Percentiles rank a stretch among this genome's conserved stretches.
These are phyloP conservation scores for Hypomyces rosellus DNA, from an alignment of 2,329 filamentous ascomycete species.

Conservation along the genomic window DNA sequence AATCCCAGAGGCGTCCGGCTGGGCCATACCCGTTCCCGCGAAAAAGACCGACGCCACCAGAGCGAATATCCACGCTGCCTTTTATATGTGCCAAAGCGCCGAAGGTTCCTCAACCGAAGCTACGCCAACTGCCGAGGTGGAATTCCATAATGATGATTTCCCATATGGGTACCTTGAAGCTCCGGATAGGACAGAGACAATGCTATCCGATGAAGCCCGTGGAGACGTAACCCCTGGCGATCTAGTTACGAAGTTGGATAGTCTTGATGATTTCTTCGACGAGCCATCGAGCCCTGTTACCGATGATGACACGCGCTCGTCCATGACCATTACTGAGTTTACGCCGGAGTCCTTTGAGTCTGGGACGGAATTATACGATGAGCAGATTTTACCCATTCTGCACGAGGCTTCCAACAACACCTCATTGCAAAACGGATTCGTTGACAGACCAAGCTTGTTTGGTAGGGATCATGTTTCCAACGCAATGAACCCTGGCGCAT, in stretches of 20 bases:
- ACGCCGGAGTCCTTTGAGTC: constrained; percentile 62
- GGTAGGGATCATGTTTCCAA: constrained; percentile 55
- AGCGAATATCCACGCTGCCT: constrained; percentile 89
- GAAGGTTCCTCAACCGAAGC: constrained; percentile 53
- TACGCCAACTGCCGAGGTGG: constrained; percentile 74
- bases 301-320: constrained; percentile 54
- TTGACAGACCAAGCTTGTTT: constrained; percentile 60
- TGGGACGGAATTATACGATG: constrained; percentile 80
- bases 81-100: constrained; percentile 80
- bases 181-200: constrained; percentile 73
- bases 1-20: constrained; percentile 90
- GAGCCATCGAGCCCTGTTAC: constrained; percentile 55
- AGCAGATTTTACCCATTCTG: constrained; percentile 84
- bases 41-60: constrained; percentile 82
- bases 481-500: constrained; percentile 56
- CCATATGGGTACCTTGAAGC: constrained; percentile 72
- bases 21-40: constrained; percentile 91
- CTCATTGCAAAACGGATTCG: constrained; percentile 84
- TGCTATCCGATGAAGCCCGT: constrained; percentile 80
- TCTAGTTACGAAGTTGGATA: constrained; percentile 72
- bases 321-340: constrained; percentile 58
- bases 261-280: constrained; percentile 76
- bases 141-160: constrained; percentile 88
- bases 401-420: constrained; percentile 76
- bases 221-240: constrained; percentile 66